These are phyloP conservation scores for Thalia dealbata DNA, from an alignment of 176 grass and related monocot species.

Conservation along the genomic window DNA sequence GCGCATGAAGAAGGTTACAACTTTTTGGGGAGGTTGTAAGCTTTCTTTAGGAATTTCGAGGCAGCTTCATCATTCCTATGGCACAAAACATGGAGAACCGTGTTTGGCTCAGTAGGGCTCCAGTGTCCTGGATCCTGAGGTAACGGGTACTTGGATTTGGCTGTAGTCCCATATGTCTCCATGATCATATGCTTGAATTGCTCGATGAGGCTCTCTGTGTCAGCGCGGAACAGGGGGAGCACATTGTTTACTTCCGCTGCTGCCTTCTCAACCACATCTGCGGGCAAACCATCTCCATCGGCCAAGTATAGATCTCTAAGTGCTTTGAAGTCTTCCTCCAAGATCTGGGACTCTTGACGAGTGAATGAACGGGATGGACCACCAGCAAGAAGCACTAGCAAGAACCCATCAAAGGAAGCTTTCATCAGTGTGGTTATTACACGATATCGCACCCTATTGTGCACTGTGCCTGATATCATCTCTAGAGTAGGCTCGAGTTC, in stretches of 20 bases:
- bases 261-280: constrained; percentile 78
- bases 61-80: constrained; percentile 74
- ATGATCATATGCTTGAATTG: constrained; percentile 55
- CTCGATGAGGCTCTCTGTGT: constrained; percentile 60
- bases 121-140: constrained; percentile 75
- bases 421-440: constrained; percentile 92
- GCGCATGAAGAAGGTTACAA: constrained; percentile 13
- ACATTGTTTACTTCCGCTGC: constrained; percentile 83
- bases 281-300: constrained; percentile 88
- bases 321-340: constrained; percentile 74
- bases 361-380: constrained; percentile 71
- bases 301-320: constrained; percentile 79
- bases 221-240: constrained; percentile 53
- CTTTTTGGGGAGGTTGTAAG: constrained; percentile 81
- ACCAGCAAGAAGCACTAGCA: constrained; percentile 84
- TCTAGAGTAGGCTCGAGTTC: constrained; percentile 79
- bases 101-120: constrained; percentile 77
- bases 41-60: constrained; percentile 92
- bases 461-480: constrained; percentile 67
- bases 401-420: constrained; percentile 83
- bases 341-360: constrained; percentile 49
- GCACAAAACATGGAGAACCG: constrained; percentile 74
- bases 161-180: constrained; percentile 37
- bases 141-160: constrained; percentile 48
- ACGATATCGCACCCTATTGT: constrained; percentile 65